Evolutionary conservation across 169 alveolate genomes (phyloP).

Genomic region (Sarcocystis neurona): DNA sequence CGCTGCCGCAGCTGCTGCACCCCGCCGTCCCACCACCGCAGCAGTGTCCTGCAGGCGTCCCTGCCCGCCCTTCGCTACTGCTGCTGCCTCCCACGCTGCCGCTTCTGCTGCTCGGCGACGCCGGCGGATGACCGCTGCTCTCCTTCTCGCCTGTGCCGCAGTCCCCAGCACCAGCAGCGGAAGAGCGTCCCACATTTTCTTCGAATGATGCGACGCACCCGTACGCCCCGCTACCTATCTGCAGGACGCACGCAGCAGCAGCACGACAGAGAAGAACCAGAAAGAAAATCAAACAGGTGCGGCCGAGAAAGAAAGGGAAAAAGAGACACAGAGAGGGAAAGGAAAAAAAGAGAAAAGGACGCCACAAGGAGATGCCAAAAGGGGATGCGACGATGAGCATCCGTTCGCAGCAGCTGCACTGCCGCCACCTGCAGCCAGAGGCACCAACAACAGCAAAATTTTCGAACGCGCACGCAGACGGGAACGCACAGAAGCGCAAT

Average conservation of each 20-base stretch:
- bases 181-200: conserved; percentile 32
- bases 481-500: too few relatives aligned
- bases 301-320: too few relatives aligned
- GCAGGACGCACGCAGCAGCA: conserved; percentile 5
- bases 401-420: too few relatives aligned
- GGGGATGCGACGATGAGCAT: too few relatives aligned
- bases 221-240: conserved; percentile 78
- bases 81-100: neutral
- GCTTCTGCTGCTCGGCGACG: neutral
- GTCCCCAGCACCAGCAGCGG: neutral
- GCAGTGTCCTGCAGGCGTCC: neutral
- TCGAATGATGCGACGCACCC: conserved; percentile 77
- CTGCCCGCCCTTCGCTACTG: neutral
- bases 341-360: too few relatives aligned
- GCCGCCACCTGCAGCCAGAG: too few relatives aligned
- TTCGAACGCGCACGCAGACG: too few relatives aligned
- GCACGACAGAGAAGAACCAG: neutral
- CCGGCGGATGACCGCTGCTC: neutral
- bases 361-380: too few relatives aligned
- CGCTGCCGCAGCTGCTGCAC: too few relatives aligned
- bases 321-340: too few relatives aligned
- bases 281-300: neutral
- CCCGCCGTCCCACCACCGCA: too few relatives aligned
- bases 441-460: too few relatives aligned
- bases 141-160: neutral